Evolutionary conservation across 495 filamentous ascomycete species (phyloP).

Genomic region (Umbilicaria muhlenbergii): DNA sequence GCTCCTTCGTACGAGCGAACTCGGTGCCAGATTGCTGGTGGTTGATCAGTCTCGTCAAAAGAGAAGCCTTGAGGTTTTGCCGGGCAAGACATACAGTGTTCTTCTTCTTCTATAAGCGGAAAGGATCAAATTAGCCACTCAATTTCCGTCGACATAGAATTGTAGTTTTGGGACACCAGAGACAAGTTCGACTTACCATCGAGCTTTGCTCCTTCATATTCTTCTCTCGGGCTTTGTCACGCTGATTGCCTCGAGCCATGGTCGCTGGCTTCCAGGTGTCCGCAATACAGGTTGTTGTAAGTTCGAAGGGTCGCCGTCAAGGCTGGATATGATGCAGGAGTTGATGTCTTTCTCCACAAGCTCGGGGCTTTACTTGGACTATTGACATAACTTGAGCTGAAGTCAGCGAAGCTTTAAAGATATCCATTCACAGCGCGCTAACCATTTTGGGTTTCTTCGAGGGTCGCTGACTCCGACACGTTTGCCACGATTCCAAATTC

Average conservation of each 20-base stretch:
- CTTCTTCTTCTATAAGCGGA: constrained; percentile 40
- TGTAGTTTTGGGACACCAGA: no score
- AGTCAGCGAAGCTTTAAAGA: no score
- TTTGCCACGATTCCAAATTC: no score
- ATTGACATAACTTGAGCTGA: no score
- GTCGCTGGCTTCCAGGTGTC: background rate
- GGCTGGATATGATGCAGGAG: no score
- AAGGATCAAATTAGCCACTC: background rate
- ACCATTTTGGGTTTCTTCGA: no score
- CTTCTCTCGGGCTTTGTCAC: constrained; percentile 76
- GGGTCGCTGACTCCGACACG: no score
- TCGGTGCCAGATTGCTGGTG: constrained; percentile 47
- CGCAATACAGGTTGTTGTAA: no score
- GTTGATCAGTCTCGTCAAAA: background rate
- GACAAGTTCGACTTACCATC: constrained; percentile 27
- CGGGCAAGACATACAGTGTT: constrained; percentile 25
- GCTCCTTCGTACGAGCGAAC: constrained; percentile 57
- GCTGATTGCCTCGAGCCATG: constrained; percentile 90
- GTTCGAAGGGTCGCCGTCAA: no score
- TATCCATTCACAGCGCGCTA: no score
- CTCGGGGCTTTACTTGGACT: no score
- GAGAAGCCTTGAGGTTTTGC: background rate
- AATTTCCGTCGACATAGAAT: constrained; percentile 1
- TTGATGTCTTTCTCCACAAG: no score
- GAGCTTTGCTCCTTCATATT: constrained; percentile 47